Conservation (phyloP, 768 basidiomycete genomes). For the Lanmaoa rubissima region DNA sequence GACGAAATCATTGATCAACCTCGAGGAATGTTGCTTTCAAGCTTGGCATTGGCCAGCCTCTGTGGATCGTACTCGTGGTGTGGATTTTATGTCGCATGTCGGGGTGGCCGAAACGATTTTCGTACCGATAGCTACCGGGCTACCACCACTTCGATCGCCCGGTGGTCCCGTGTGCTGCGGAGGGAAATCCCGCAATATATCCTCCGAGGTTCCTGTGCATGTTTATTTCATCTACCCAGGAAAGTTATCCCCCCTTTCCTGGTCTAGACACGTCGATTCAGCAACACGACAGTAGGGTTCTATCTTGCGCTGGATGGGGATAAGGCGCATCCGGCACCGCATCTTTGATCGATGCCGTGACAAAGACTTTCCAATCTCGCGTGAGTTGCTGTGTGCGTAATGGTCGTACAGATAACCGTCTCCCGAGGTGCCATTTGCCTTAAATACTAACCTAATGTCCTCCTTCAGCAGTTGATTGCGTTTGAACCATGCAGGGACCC, state of each 20-base stretch:
- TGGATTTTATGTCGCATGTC: no score
- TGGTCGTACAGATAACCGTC: not conserved
- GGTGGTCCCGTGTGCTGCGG: not conserved
- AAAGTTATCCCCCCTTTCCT: no score
- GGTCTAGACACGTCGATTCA: not conserved
- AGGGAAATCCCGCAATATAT: not conserved
- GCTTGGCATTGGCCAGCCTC: not conserved
- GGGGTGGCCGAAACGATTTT: no score
- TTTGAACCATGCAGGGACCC: not conserved
- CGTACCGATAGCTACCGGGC: no score
- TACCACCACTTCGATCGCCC: no score
- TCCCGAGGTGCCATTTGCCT: no score
- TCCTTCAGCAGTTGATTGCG: not conserved
- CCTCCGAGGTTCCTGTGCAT: not conserved
- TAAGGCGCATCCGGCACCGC: not conserved
- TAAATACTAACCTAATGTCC: not conserved
- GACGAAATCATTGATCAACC: not conserved
- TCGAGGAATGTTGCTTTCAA: not conserved
- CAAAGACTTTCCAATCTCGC: not conserved
- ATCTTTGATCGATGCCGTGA: not conserved
- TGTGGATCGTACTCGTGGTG: not conserved
- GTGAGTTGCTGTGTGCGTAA: not conserved
- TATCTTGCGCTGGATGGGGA: not conserved
- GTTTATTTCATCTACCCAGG: no score
- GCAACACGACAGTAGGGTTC: not conserved